Evolutionary conservation across 1,284 basidiomycete species (phyloP), one percentile per base, ranked within the genome.

Genomic region (Naganishia liquefaciens): DNA sequence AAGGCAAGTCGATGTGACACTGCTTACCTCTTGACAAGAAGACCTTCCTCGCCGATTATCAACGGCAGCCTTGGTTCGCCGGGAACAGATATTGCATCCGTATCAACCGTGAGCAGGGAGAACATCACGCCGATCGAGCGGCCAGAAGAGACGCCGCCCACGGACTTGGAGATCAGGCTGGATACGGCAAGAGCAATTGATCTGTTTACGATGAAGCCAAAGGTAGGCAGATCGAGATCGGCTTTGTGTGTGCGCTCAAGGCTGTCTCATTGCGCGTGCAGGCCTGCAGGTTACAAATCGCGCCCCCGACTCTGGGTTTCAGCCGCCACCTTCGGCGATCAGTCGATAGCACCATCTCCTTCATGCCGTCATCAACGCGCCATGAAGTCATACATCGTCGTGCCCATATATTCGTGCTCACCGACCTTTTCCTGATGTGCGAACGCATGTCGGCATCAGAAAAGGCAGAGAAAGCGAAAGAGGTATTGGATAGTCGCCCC

Each of bases 171-270:
- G 76, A 81, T 84, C 39, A 84, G 90, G 33, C 83, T 99, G 49
- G 85, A 88, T 61, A 88, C 91, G 0, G 85, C 88, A 51, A 82
- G 85, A 33, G 91, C 91, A 5, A 80, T 97, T 39, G 95, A 99
- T 77, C 88, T 99, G 52, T 99, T 99, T 76, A 91, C 91, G 1
- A 95, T 99, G 93, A 85, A 86, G 71, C 89, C 90, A 4, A 94
- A 94, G 85, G 93, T 91, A 71, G 65, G 82, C 30, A 19, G n/a
- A 28, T 11, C 47, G n/a, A 9, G 4, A n/a, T 47, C 17, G 23
- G 19, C 27, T 25, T 6, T 23, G 21, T 9, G 42, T 19, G 27
- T 9, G 17, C 30, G 27, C 39, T 11, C 13, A 19, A 54, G 21
- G 23, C 23, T 49, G 30, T 33, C 27, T 21, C n/a, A 15, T 30